Evolutionary conservation across 441 rosid genomes (phyloP).

Genomic region (Raphanus hybrid): DNA sequence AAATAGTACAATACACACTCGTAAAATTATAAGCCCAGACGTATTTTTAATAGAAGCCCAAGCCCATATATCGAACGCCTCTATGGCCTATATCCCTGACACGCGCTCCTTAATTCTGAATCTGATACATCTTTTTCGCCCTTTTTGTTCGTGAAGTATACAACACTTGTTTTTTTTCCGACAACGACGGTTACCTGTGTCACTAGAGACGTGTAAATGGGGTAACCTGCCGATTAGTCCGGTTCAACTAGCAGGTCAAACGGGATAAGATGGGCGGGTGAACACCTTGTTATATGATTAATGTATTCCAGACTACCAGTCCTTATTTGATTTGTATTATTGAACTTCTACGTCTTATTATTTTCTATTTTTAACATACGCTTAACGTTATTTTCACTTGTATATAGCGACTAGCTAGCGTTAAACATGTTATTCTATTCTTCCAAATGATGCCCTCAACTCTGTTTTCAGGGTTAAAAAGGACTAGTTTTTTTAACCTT

Average conservation of each 20-base stretch:
- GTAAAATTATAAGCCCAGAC: neutral
- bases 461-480: neutral
- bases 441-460: neutral
- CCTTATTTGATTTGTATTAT: neutral
- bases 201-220: constrained; percentile 1
- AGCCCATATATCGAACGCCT: constrained; percentile 17
- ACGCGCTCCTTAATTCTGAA: constrained; percentile 1
- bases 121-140: neutral
- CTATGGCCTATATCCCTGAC: neutral
- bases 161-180: neutral
- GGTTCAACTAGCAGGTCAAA: neutral
- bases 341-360: neutral
- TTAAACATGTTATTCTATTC: neutral
- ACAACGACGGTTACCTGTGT: neutral
- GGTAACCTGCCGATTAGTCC: neutral
- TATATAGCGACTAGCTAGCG: neutral
- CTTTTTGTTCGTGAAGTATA: neutral
- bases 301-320: neutral
- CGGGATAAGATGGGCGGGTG: neutral
- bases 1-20: no score
- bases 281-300: neutral
- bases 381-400: neutral
- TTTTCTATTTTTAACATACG: neutral
- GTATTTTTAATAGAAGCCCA: constrained; percentile 1
- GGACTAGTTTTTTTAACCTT: neutral